Conservation (phyloP, 495 filamentous ascomycete genomes). For the Hypoxylon perforatum region DNA sequence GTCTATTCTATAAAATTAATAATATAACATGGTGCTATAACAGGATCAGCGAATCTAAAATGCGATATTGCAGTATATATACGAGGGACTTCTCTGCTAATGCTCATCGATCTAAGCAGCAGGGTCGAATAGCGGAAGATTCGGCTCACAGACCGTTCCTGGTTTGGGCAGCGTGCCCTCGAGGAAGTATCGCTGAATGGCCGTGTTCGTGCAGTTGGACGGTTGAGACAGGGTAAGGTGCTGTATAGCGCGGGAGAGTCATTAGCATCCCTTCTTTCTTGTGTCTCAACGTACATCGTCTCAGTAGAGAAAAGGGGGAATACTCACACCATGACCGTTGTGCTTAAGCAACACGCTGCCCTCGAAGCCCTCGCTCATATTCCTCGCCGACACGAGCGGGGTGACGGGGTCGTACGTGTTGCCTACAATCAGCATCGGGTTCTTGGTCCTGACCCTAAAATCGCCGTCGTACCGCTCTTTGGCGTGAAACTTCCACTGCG, state of each 20-base stretch:
- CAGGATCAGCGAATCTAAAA: too few relatives aligned
- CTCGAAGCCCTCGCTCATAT: constrained; percentile 62
- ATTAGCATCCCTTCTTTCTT: background rate
- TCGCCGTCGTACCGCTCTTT: constrained; percentile 56
- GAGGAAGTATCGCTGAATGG: constrained; percentile 28
- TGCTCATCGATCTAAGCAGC: background rate
- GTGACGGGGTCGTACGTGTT: constrained; percentile 59
- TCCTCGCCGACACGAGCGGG: constrained; percentile 59
- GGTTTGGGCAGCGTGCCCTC: constrained; percentile 21
- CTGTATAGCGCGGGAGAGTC: background rate
- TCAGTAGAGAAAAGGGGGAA: background rate
- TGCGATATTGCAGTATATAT: too few relatives aligned
- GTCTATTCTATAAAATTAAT: too few relatives aligned
- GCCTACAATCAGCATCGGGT: constrained; percentile 57
- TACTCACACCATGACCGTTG: constrained; percentile 66
- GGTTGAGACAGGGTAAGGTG: constrained; percentile 18
- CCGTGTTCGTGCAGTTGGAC: constrained; percentile 29
- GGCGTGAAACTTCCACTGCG: constrained; percentile 55
- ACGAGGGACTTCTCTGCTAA: too few relatives aligned
- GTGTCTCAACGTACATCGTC: background rate
- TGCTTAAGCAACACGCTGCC: constrained; percentile 65
- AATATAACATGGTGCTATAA: too few relatives aligned
- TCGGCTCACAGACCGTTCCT: constrained; percentile 29
- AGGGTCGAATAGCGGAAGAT: constrained; percentile 12
- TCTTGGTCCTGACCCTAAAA: constrained; percentile 54